A percentile compares a stretch with the other conserved stretches of the same genome.
Evolutionary conservation across 2,329 filamentous ascomycete genomes (phyloP).

Genomic region (Nothophaeocryptopus gaeumannii): DNA sequence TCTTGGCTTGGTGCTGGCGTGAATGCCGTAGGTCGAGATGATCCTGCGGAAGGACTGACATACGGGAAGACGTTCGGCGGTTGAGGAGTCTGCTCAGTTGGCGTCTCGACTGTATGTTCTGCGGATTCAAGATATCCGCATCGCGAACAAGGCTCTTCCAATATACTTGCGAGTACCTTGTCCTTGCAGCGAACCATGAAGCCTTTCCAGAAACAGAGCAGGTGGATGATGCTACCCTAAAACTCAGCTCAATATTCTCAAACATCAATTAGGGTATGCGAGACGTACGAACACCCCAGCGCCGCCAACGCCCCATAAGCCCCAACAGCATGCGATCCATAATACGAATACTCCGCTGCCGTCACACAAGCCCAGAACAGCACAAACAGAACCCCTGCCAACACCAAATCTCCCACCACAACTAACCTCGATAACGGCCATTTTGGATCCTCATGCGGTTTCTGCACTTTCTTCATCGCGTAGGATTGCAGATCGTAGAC

Average conservation of each 20-base stretch:
- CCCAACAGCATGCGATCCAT: not conserved
- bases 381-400: constrained; percentile 5
- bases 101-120: not conserved
- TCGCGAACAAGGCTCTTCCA: constrained; percentile 4
- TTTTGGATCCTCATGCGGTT: constrained; percentile 9
- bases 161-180: constrained; percentile 3
- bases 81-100: not conserved
- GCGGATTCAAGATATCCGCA: constrained; percentile 7
- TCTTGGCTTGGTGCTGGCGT: not conserved
- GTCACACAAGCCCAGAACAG: constrained; percentile 5
- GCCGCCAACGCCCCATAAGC: constrained; percentile 14
- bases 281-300: constrained; percentile 13
- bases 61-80: not conserved
- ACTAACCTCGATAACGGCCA: constrained; percentile 8
- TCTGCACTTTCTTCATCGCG: constrained; percentile 10
- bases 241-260: not conserved
- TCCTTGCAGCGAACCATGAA: constrained; percentile 14
- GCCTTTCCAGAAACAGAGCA: constrained; percentile 13
- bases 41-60: constrained; percentile 1
- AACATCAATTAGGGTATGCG: too few relatives aligned
- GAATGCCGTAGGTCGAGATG: not conserved
- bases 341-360: not conserved
- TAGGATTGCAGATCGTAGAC: constrained; percentile 9
- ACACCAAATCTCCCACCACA: constrained; percentile 8
- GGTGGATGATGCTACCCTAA: constrained; percentile 5